Conservation (phyloP, 352 stramenopile species). For the Pythium dissimile region DNA sequence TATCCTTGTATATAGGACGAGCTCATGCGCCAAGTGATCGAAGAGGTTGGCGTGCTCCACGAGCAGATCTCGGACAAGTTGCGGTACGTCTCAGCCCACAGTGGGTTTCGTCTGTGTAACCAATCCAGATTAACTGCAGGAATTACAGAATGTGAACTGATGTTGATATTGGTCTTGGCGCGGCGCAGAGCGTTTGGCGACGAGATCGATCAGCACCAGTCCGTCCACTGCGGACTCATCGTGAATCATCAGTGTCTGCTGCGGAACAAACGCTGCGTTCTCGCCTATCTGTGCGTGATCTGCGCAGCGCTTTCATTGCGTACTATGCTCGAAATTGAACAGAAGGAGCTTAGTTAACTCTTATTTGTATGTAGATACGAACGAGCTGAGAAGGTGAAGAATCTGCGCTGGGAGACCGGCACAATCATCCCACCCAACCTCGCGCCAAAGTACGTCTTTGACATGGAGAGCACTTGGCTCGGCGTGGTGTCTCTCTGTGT, state of each 20-base stretch:
- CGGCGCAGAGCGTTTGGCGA: constrained; percentile 52
- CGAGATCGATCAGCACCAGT: constrained; percentile 53
- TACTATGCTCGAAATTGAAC: not conserved
- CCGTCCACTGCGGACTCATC: constrained; percentile 75
- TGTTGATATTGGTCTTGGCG: not conserved
- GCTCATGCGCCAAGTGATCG: constrained; percentile 73
- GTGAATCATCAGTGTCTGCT: constrained; percentile 88
- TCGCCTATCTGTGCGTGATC: constrained; percentile 75
- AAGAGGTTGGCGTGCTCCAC: constrained; percentile 63
- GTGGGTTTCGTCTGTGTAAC: too few species aligned
- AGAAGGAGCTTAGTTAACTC: not conserved
- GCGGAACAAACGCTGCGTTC: constrained; percentile 87
- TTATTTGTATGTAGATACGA: constrained; percentile 36
- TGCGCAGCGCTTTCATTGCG: not conserved
- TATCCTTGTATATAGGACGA: too few species aligned
- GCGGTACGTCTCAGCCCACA: constrained; percentile 39
- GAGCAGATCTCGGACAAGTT: constrained; percentile 79
- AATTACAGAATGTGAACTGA: constrained; percentile 3
- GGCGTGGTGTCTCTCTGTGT: too few species aligned
- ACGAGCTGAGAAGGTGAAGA: constrained; percentile 86
- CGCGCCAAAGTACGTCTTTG: constrained; percentile 52
- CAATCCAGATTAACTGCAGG: not conserved
- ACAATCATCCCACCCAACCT: constrained; percentile 80
- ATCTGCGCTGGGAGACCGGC: constrained; percentile 88
- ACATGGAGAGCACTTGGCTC: not conserved